Percentiles rank a stretch among this genome's conserved stretches.
These are phyloP conservation scores for Colletotrichum sansevieriae DNA, from an alignment of 2,329 filamentous ascomycete species.

Conservation along the genomic window DNA sequence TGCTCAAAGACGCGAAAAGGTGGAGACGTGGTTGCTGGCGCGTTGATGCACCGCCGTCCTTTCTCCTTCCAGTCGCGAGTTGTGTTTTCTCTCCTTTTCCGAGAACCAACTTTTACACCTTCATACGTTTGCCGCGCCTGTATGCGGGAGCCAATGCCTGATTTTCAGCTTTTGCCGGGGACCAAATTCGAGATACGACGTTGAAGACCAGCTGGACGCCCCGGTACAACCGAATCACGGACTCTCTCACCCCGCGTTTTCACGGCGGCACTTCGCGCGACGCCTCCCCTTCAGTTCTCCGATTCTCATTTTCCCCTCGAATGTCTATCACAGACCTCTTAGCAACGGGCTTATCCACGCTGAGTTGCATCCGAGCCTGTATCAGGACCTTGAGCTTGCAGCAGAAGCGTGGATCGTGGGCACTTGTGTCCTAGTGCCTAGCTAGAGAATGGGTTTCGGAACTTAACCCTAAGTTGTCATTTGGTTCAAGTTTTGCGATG, in stretches of 20 bases:
- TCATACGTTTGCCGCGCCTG: background rate
- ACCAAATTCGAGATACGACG: slow-evolving; percentile 51
- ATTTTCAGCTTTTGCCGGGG: slow-evolving; percentile 3
- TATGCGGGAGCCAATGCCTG: slow-evolving; percentile 8
- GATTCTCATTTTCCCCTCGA: slow-evolving; percentile 77
- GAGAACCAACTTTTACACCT: background rate
- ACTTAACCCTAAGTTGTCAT: slow-evolving; percentile 94
- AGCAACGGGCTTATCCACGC: slow-evolving; percentile 54
- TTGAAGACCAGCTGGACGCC: slow-evolving; percentile 37
- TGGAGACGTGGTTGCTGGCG: slow-evolving; percentile 2
- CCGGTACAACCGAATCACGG: slow-evolving; percentile 48
- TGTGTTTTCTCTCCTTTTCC: slow-evolving; percentile 1
- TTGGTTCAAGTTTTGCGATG: slow-evolving; percentile 81
- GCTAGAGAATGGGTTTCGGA: slow-evolving; percentile 79
- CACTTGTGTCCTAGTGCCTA: slow-evolving; percentile 57
- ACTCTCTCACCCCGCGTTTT: slow-evolving; percentile 59
- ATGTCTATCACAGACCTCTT: slow-evolving; percentile 67
- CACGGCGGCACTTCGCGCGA: slow-evolving; percentile 66
- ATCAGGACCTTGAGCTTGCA: slow-evolving; percentile 64
- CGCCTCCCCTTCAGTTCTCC: slow-evolving; percentile 86
- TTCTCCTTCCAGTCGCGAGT: background rate
- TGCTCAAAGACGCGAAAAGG: slow-evolving; percentile 1
- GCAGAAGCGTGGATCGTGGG: slow-evolving; percentile 57
- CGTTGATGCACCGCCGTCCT: background rate
- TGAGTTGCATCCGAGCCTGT: slow-evolving; percentile 74